Percentiles rank a stretch among this genome's conserved stretches.
These are phyloP conservation scores for Irpex sp. DNA, from an alignment of 1,284 basidiomycete genomes.

Conservation along the genomic window DNA sequence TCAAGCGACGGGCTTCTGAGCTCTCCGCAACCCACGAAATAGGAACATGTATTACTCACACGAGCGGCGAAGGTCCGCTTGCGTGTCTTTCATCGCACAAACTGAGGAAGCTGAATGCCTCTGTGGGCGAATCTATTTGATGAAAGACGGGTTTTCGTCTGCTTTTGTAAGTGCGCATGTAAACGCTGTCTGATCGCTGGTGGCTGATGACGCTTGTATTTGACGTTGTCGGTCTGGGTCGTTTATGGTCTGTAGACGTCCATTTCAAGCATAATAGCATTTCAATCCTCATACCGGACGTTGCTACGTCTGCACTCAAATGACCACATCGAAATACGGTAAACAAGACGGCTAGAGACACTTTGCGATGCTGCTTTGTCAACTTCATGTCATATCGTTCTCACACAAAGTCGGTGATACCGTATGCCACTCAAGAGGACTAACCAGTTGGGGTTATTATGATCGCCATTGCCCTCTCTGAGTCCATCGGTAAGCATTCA, in stretches of 20 bases:
- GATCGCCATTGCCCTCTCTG: not conserved
- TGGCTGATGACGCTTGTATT: not conserved
- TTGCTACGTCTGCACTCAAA: not conserved
- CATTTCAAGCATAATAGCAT: not conserved
- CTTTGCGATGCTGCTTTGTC: not conserved
- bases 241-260: not conserved
- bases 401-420: constrained; percentile 2
- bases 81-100: not conserved
- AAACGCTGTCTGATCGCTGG: not conserved
- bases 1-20: not conserved
- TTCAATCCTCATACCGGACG: not conserved
- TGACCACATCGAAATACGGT: not conserved
- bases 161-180: not conserved
- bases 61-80: not conserved
- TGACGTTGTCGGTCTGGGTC: not conserved
- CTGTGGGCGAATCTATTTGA: not conserved
- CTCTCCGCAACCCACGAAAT: not conserved
- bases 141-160: not conserved
- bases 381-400: not conserved
- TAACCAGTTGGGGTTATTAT: constrained; percentile 1
- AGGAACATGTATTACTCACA: not conserved
- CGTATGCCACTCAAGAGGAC: not conserved
- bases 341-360: too few species aligned
- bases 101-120: not conserved
- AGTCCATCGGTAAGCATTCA: not conserved